phyloP scores from a whole-genome alignment of 1,139 yeast genomes.

The Taphrina communis region DNA sequence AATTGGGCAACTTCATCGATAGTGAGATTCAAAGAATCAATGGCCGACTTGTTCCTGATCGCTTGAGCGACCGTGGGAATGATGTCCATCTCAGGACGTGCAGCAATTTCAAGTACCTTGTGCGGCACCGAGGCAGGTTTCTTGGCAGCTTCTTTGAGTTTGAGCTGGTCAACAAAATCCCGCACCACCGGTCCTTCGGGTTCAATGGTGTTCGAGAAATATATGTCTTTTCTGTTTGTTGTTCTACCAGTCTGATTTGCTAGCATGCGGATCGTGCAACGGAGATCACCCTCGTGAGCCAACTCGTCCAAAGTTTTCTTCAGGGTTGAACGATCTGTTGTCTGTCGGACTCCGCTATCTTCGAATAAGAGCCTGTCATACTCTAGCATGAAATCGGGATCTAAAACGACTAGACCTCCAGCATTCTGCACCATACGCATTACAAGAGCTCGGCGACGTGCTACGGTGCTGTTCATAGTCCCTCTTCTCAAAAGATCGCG shows the following conservation, averaged over 20 bases:
- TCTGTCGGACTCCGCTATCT: not conserved
- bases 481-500: slow-evolving; percentile 16
- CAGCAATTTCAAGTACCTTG: slow-evolving; percentile 9
- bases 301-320: slow-evolving; percentile 11
- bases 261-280: not conserved
- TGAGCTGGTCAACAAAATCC: slow-evolving; percentile 3
- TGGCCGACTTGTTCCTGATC: not conserved
- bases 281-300: not conserved
- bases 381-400: slow-evolving; percentile 5
- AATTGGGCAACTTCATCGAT: not conserved
- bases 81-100: slow-evolving; percentile 30
- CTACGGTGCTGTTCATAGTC: slow-evolving; percentile 3
- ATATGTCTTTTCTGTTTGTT: slow-evolving; percentile 9
- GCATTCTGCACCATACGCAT: not conserved
- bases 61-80: slow-evolving; percentile 17
- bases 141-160: slow-evolving; percentile 4
- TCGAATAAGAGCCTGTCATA: slow-evolving; percentile 4
- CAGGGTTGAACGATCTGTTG: slow-evolving; percentile 23
- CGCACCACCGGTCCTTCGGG: not conserved
- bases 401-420: slow-evolving; percentile 11
- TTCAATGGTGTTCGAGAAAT: not conserved
- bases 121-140: not conserved
- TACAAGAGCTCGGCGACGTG: slow-evolving; percentile 10
- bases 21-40: slow-evolving; percentile 5
- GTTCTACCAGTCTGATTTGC: slow-evolving; percentile 6